A percentile compares a stretch with the other conserved stretches of the same genome.
phyloP scores from a whole-genome alignment of 2,329 filamentous ascomycete species.

The Penicillium sp. region DNA sequence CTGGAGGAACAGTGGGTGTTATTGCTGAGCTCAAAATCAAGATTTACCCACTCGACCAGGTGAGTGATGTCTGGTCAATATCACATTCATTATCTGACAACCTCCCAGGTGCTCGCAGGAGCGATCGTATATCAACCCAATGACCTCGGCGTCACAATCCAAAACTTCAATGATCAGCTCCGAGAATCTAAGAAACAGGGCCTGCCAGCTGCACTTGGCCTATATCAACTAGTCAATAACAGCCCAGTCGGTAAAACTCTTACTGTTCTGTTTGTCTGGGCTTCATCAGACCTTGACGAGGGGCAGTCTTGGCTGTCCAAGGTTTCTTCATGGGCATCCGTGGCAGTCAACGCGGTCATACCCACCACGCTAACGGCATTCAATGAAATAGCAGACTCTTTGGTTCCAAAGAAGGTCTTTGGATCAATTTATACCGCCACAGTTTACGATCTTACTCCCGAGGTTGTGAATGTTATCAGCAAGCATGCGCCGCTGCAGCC shows the following conservation, averaged over 20 bases:
- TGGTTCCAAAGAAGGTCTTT: slow-evolving; percentile 16
- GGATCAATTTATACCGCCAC: slow-evolving; percentile 18
- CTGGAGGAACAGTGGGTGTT: slow-evolving; percentile 42
- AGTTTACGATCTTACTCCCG: slow-evolving; percentile 25
- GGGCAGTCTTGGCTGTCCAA: slow-evolving; percentile 30
- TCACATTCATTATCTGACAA: neutral
- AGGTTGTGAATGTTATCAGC: slow-evolving; percentile 27
- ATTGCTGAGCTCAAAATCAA: slow-evolving; percentile 45
- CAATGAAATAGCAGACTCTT: slow-evolving; percentile 13
- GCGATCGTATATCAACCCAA: slow-evolving; percentile 34
- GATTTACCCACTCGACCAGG: slow-evolving; percentile 37
- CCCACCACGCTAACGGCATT: slow-evolving; percentile 21
- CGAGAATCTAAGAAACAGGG: slow-evolving; percentile 19
- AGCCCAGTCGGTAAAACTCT: slow-evolving; percentile 32
- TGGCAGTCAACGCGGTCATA: slow-evolving; percentile 29
- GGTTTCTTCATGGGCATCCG: slow-evolving; percentile 27
- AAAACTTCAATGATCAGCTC: slow-evolving; percentile 26
- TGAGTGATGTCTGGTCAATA: slow-evolving; percentile 10
- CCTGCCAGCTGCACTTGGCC: slow-evolving; percentile 16
- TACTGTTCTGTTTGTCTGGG: slow-evolving; percentile 33
- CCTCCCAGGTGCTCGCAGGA: slow-evolving; percentile 27
- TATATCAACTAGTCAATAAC: slow-evolving; percentile 33
- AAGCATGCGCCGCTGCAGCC: slow-evolving; percentile 21
- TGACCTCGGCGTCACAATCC: slow-evolving; percentile 27
- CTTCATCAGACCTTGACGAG: slow-evolving; percentile 31